Evolutionary conservation across 2,329 filamentous ascomycete genomes (phyloP).

Genomic region (Pseudogymnoascus sp.): DNA sequence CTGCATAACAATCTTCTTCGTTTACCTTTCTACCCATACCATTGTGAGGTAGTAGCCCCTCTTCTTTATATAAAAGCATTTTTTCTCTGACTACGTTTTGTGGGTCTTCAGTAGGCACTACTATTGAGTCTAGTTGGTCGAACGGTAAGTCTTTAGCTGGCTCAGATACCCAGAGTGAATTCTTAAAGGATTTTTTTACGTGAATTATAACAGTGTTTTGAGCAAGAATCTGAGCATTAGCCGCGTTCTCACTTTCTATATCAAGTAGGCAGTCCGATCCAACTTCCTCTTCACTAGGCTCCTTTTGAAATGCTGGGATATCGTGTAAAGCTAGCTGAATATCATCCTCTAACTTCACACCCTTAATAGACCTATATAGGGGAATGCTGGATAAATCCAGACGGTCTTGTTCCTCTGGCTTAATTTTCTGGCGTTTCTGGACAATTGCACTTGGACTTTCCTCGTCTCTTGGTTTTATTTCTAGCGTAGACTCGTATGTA

Average conservation of each 20-base stretch:
- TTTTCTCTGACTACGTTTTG: conserved; percentile 9
- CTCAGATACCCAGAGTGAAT: conserved; percentile 4
- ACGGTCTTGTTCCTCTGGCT: background rate
- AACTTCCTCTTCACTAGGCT: background rate
- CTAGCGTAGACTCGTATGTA: background rate
- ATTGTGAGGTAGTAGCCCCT: conserved; percentile 13
- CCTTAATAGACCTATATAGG: background rate
- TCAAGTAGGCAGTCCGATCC: background rate
- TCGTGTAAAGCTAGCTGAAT: background rate
- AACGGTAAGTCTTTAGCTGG: conserved; percentile 11
- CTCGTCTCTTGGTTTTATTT: background rate
- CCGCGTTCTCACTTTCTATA: conserved; percentile 11
- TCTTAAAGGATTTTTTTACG: conserved; percentile 13
- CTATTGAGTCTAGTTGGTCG: conserved; percentile 3
- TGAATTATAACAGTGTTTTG: conserved; percentile 12
- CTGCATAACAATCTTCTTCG: conserved; percentile 14
- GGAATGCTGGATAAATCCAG: background rate
- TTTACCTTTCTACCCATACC: conserved; percentile 9
- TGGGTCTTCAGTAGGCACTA: conserved; percentile 14
- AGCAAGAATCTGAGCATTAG: conserved; percentile 15
- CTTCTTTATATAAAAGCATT: conserved; percentile 10
- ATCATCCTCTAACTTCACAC: background rate
- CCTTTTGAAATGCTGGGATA: background rate
- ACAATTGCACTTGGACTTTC: background rate
- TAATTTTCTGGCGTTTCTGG: conserved; percentile 8